Evolutionary conservation across 805 yeast species (phyloP).

Genomic region (Yarrowia keelungensis): DNA sequence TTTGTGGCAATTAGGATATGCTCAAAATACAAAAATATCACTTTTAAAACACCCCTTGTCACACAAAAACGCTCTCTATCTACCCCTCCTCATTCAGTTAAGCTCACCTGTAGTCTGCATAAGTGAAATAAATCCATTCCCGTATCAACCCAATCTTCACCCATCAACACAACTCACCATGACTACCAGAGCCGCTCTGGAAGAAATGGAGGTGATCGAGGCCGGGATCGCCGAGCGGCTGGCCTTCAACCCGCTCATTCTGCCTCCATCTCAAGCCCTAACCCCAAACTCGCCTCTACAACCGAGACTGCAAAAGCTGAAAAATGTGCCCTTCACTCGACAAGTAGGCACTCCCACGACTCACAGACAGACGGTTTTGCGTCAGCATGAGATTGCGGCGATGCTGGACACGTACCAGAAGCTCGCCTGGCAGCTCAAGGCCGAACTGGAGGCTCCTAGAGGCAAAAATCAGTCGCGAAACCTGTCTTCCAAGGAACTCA

Average conservation of each 20-base stretch:
- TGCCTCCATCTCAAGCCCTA: conserved; percentile 48
- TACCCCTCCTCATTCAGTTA: too few species aligned
- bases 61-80: too few species aligned
- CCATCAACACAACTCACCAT: neutral
- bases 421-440: conserved; percentile 42
- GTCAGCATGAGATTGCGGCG: conserved; percentile 69
- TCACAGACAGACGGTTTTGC: conserved; percentile 62
- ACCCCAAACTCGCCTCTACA: conserved; percentile 46
- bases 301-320: conserved; percentile 34
- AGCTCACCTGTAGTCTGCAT: neutral
- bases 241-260: conserved; percentile 61
- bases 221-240: conserved; percentile 68
- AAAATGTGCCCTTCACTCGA: conserved; percentile 40
- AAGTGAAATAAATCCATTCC: conserved; percentile 2
- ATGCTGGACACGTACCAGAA: conserved; percentile 58
- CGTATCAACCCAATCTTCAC: too few species aligned
- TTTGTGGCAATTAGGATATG: too few species aligned
- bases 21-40: too few species aligned
- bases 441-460: conserved; percentile 33
- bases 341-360: conserved; percentile 52
- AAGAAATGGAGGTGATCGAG: conserved; percentile 76
- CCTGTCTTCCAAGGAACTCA: conserved; percentile 32
- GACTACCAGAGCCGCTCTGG: conserved; percentile 40
- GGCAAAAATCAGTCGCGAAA: neutral
- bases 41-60: too few species aligned